phyloP scores from a whole-genome alignment of 805 yeast genomes.

The Metschnikowia colocasiae region DNA sequence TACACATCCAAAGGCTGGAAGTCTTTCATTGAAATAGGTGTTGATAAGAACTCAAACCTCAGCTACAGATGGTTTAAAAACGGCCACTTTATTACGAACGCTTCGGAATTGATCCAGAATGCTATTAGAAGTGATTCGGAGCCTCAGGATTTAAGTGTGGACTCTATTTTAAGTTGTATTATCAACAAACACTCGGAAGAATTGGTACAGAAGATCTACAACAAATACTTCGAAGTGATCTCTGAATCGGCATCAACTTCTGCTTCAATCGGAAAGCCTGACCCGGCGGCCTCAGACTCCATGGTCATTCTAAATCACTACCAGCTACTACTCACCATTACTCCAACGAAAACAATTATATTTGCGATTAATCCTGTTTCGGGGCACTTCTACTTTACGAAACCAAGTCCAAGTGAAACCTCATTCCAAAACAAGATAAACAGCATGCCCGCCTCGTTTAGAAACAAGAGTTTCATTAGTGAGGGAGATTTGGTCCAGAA shows the following conservation, averaged over 20 bases:
- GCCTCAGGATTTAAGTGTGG: conserved; percentile 33
- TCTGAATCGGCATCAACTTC: not conserved
- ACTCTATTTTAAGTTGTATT: conserved; percentile 31
- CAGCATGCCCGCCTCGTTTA: conserved; percentile 17
- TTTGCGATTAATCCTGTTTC: conserved; percentile 40
- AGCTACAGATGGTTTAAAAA: conserved; percentile 63
- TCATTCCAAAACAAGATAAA: conserved; percentile 32
- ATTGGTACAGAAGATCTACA: conserved; percentile 25
- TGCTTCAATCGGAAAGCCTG: not conserved
- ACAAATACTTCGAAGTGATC: conserved; percentile 14
- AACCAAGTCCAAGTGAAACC: conserved; percentile 38
- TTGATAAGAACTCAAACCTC: conserved; percentile 45
- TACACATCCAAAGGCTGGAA: conserved; percentile 44
- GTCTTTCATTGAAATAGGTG: conserved; percentile 59
- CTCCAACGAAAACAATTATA: conserved; percentile 30
- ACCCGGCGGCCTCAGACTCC: conserved; percentile 12
- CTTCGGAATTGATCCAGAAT: conserved; percentile 10
- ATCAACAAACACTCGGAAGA: conserved; percentile 38
- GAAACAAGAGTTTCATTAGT: conserved; percentile 22
- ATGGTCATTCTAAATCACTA: conserved; percentile 26
- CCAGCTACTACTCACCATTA: conserved; percentile 32
- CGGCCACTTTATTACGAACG: conserved; percentile 33
- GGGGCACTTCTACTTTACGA: conserved; percentile 38
- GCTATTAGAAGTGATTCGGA: conserved; percentile 14
- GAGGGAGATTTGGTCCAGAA: conserved; percentile 31